Evolutionary conservation across 2,329 filamentous ascomycete species (phyloP).

Genomic region (Fusarium sp.): DNA sequence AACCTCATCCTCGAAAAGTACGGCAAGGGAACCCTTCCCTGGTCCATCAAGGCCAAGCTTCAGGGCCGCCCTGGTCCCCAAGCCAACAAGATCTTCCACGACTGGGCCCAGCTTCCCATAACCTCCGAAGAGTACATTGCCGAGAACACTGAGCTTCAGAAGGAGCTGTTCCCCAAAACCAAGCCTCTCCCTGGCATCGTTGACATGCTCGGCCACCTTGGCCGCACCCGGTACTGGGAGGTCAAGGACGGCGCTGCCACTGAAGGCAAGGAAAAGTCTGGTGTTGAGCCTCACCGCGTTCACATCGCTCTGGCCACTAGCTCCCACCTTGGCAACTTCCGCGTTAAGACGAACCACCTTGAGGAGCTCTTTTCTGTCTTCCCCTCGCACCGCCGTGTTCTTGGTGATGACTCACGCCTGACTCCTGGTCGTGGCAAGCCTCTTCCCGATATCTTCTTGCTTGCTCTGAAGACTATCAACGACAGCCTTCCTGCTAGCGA

Average conservation of each 20-base stretch:
- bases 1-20: constrained; percentile 85
- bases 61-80: constrained; percentile 67
- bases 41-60: constrained; percentile 92
- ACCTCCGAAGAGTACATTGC: constrained; percentile 72
- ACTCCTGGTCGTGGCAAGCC: constrained; percentile 87
- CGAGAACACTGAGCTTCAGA: constrained; percentile 72
- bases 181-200: constrained; percentile 82
- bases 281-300: constrained; percentile 56
- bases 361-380: constrained; percentile 73
- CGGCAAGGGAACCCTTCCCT: constrained; percentile 80
- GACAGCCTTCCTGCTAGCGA: constrained; percentile 72
- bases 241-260: constrained; percentile 44
- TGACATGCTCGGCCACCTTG: constrained; percentile 72
- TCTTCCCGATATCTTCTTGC: constrained; percentile 90
- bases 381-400: constrained; percentile 74
- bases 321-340: constrained; percentile 77
- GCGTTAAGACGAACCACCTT: constrained; percentile 77
- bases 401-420: constrained; percentile 88
- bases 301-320: constrained; percentile 90
- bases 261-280: constrained; percentile 28
- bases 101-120: constrained; percentile 90
- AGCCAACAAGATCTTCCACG: constrained; percentile 68
- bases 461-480: constrained; percentile 89
- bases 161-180: constrained; percentile 76
- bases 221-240: constrained; percentile 63